These are phyloP conservation scores for Aspergillus biplanus DNA, from an alignment of 495 filamentous ascomycete species.

Conservation along the genomic window DNA sequence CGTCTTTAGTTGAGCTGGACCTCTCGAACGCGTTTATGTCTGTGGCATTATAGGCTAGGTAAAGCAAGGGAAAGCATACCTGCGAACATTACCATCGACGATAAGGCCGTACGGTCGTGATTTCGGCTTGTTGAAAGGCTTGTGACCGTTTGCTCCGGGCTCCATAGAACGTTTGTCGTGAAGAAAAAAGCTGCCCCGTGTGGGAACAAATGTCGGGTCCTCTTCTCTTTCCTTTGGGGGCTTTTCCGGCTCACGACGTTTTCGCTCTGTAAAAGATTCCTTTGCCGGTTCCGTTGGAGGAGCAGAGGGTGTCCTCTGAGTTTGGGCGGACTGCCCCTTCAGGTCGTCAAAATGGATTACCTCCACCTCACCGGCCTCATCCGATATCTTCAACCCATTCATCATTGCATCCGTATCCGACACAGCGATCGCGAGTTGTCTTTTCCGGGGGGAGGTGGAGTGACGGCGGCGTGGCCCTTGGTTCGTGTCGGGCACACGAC, in stretches of 20 bases:
- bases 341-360: slow-evolving; percentile 71
- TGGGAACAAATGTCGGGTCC: slow-evolving; percentile 93
- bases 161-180: slow-evolving; percentile 87
- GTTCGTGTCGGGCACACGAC: slow-evolving; percentile 35
- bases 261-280: slow-evolving; percentile 63
- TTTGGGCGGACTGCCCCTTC: slow-evolving; percentile 37
- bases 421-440: slow-evolving; percentile 37
- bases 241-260: slow-evolving; percentile 87
- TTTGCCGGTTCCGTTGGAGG: slow-evolving; percentile 43
- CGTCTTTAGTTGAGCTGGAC: not conserved
- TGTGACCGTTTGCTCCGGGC: slow-evolving; percentile 63
- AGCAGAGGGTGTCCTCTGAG: slow-evolving; percentile 42
- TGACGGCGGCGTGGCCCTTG: slow-evolving; percentile 31
- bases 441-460: slow-evolving; percentile 36
- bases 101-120: slow-evolving; percentile 50
- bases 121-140: slow-evolving; percentile 45
- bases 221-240: slow-evolving; percentile 84
- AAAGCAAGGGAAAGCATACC: slow-evolving; percentile 28
- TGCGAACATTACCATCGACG: slow-evolving; percentile 51
- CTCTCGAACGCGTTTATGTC: not conserved
- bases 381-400: slow-evolving; percentile 74
- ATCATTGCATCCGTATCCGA: slow-evolving; percentile 89
- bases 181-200: slow-evolving; percentile 93
- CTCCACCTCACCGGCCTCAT: slow-evolving; percentile 54
- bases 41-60: not conserved